Percentiles rank a stretch among this genome's conserved stretches.
These are phyloP conservation scores for Melaleuca quinquenervia DNA, from an alignment of 345 rosid species.

Conservation along the genomic window DNA sequence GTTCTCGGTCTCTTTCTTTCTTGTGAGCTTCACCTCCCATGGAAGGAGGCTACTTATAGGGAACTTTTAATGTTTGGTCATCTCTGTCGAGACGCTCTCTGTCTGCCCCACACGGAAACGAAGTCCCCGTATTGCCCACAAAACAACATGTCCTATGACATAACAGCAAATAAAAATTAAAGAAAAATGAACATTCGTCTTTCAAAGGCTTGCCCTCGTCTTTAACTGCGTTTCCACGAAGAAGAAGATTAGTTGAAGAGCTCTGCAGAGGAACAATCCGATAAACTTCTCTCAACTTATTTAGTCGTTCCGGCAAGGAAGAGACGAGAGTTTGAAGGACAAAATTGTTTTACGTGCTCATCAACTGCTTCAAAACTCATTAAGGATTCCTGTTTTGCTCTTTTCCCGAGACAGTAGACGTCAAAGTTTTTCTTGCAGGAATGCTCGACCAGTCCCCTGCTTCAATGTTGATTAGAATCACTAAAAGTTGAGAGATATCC, in stretches of 20 bases:
- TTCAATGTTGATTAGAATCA: neutral
- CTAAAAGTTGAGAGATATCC: neutral
- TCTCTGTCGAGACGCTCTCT: neutral
- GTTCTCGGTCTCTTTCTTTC: neutral
- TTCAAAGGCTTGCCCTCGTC: neutral
- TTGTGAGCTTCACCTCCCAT: neutral
- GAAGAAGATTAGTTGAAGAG: neutral
- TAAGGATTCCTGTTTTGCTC: too few relatives aligned
- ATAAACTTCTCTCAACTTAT: neutral
- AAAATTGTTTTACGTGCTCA: too few relatives aligned
- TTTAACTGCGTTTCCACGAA: neutral
- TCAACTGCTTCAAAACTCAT: too few relatives aligned
- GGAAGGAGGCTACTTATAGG: neutral
- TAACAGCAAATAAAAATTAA: neutral
- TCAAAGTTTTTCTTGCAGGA: too few relatives aligned
- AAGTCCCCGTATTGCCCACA: neutral
- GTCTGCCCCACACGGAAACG: neutral
- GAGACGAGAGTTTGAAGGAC: too few relatives aligned
- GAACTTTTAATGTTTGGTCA: neutral
- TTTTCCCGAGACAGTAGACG: too few relatives aligned
- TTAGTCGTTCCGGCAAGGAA: neutral
- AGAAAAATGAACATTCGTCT: neutral
- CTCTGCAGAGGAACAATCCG: neutral
- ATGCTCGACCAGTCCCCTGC: too few relatives aligned
- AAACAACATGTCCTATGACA: neutral